Base-by-base conservation (phyloP, 129 eudicot genomes). In the Dittrichia graveolens region DNA sequence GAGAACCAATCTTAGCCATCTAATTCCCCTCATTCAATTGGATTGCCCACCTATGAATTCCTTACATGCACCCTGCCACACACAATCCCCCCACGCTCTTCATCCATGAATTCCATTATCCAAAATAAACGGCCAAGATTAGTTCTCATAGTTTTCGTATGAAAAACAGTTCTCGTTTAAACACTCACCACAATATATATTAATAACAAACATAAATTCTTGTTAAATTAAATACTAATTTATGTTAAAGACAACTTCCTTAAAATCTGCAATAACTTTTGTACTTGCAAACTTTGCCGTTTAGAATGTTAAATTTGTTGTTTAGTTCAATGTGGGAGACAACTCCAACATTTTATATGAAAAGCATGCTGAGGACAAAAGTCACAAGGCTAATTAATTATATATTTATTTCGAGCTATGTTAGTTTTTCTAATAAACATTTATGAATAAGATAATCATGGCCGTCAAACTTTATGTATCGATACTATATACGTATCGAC, bases 221-320 rank as follows among this genome's bases (percentile, higher is more conserved):
- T 66, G 34, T 55, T 56, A n/a, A 45, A 54, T 40, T 76, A 38
- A 67, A 44, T 3, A 66, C 55, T 65, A 48, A 77, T 70, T 38
- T 59, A 61, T 61, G n/a, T 62, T 8, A 52, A 71, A 53, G 82
- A 78, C 77, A 78, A 70, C 52, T 53, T 78, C 82, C 82, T 78
- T 71, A 78, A 78, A 71, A 71, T 39, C 71, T 71, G 82, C 82
- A 71, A 53, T 62, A 71, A 75, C 76, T 80, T 64, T 80, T 80
- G 80, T 75, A 80, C 80, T 75, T 75, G 80, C 61, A 80, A 67
- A 46, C 76, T 18, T 54, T 80, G 80, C 57, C 48, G 77, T 80
- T 80, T 62, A 78, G 86, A 78, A 86, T 80, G 91, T 75, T 73
- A 77, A 75, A 19, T 81, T 81, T 78, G 88, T 83, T 84, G 62